These are phyloP conservation scores for Yamadazyma friedrichii DNA, from an alignment of 1,139 yeast genomes.

Conservation along the genomic window DNA sequence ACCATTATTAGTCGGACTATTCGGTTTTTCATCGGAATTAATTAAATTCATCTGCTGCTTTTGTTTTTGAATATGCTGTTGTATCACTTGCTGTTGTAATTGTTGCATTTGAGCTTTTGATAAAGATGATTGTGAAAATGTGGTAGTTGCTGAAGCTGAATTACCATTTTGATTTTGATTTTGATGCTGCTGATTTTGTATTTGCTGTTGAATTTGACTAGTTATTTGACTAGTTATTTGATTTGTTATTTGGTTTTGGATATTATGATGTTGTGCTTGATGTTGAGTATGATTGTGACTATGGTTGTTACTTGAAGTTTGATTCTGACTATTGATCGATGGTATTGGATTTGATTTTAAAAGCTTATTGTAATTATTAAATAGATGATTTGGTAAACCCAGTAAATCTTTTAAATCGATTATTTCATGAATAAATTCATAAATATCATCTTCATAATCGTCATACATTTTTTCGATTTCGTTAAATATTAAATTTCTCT, in stretches of 20 bases:
- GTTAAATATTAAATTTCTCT: constrained; percentile 69
- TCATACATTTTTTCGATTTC: constrained; percentile 61
- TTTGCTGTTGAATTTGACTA: neutral
- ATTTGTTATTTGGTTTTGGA: neutral
- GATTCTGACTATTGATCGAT: constrained; percentile 15
- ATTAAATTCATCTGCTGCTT: neutral
- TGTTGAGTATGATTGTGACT: neutral
- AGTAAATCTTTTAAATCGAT: constrained; percentile 42
- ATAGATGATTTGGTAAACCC: constrained; percentile 39
- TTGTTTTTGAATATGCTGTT: constrained; percentile 1
- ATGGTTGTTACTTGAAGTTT: constrained; percentile 17
- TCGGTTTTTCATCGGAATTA: too few relatives aligned
- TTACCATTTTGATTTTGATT: neutral
- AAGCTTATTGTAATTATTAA: constrained; percentile 35
- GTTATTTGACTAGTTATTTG: constrained; percentile 1
- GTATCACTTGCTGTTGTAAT: constrained; percentile 1
- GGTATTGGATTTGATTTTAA: constrained; percentile 25
- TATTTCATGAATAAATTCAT: constrained; percentile 39
- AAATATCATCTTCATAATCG: constrained; percentile 56
- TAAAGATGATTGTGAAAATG: neutral
- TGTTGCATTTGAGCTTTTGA: neutral
- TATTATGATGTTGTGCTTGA: neutral
- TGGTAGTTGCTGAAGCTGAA: neutral
- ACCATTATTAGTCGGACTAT: neutral
- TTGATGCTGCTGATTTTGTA: constrained; percentile 1